Conservation (phyloP, 495 filamentous ascomycete species). For the Aspergillus indologenus region DNA sequence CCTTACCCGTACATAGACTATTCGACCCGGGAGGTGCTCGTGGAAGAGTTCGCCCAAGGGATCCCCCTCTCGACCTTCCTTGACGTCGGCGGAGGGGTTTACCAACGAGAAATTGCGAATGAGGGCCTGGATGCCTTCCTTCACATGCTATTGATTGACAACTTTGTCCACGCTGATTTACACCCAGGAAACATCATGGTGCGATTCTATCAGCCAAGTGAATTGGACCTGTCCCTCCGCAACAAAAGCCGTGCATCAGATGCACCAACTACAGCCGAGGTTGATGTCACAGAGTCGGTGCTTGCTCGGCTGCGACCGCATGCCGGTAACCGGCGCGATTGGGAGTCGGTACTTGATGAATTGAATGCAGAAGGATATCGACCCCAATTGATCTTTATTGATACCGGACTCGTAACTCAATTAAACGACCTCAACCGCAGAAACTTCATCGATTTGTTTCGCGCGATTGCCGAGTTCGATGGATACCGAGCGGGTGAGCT, state of each 20-base stretch:
- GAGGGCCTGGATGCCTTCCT: slow-evolving; percentile 98
- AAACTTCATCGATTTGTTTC: slow-evolving; percentile 97
- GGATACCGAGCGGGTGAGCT: slow-evolving; percentile 92
- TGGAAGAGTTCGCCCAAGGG: slow-evolving; percentile 95
- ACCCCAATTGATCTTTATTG: slow-evolving; percentile 95
- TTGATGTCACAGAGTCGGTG: slow-evolving; percentile 85
- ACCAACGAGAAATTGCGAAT: slow-evolving; percentile 89
- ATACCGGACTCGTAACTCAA: slow-evolving; percentile 94
- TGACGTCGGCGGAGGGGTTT: slow-evolving; percentile 85
- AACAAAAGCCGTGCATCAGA: slow-evolving; percentile 50
- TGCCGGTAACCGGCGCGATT: slow-evolving; percentile 59
- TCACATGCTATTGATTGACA: slow-evolving; percentile 95
- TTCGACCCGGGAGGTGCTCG: slow-evolving; percentile 84
- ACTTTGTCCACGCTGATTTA: slow-evolving; percentile 97
- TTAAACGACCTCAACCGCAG: slow-evolving; percentile 79
- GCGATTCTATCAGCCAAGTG: slow-evolving; percentile 85
- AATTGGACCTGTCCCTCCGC: slow-evolving; percentile 60
- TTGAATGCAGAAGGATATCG: slow-evolving; percentile 91
- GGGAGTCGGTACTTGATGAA: slow-evolving; percentile 66
- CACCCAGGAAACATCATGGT: slow-evolving; percentile 99
- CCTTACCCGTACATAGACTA: slow-evolving; percentile 90
- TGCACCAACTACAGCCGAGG: slow-evolving; percentile 47
- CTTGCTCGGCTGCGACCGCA: slow-evolving; percentile 74
- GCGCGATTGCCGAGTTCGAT: slow-evolving; percentile 93
- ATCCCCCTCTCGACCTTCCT: slow-evolving; percentile 89